Evolutionary conservation across 2,329 filamentous ascomycete genomes (phyloP).

Genomic region (Penicillium oxalicum): DNA sequence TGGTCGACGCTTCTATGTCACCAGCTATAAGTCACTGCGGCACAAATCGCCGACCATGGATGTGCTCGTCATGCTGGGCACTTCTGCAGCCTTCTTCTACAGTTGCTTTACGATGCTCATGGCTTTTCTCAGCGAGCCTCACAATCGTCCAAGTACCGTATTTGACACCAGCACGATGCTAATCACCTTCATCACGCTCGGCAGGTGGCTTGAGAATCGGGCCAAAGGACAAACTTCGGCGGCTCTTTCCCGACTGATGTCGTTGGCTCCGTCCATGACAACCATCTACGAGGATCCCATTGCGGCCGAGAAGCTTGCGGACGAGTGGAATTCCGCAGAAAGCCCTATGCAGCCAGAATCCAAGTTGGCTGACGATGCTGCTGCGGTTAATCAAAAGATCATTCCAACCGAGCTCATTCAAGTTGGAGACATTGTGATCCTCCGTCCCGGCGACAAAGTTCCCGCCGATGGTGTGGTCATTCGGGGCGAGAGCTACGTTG

Average conservation of each 20-base stretch:
- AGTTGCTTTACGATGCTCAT: conserved; percentile 82
- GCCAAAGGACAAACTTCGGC: conserved; percentile 96
- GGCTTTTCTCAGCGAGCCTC: conserved; percentile 67
- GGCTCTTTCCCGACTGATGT: conserved; percentile 90
- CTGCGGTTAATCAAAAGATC: conserved; percentile 43
- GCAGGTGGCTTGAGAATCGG: conserved; percentile 85
- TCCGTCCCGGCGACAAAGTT: conserved; percentile 93
- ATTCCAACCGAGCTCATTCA: conserved; percentile 93
- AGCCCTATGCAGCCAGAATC: conserved; percentile 7
- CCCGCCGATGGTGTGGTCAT: conserved; percentile 85
- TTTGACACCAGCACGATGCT: conserved; percentile 99
- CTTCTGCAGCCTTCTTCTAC: conserved; percentile 93
- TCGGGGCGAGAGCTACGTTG: conserved; percentile 84
- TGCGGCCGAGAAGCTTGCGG: conserved; percentile 82
- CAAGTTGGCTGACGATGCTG: conserved; percentile 11
- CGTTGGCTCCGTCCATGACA: conserved; percentile 89
- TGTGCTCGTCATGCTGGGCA: conserved; percentile 87
- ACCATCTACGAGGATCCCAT: conserved; percentile 95
- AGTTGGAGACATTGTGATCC: conserved; percentile 85
- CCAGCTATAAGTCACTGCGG: conserved; percentile 86
- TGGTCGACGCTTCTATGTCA: conserved; percentile 86
- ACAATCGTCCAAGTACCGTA: conserved; percentile 76
- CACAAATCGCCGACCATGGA: conserved; percentile 96
- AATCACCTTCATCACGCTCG: conserved; percentile 88
- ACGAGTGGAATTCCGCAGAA: conserved; percentile 54